A percentile compares a stretch with the other conserved stretches of the same genome.
These are phyloP conservation scores for Tricholoma bakamatsutake DNA, from an alignment of 768 basidiomycete genomes.

Conservation along the genomic window DNA sequence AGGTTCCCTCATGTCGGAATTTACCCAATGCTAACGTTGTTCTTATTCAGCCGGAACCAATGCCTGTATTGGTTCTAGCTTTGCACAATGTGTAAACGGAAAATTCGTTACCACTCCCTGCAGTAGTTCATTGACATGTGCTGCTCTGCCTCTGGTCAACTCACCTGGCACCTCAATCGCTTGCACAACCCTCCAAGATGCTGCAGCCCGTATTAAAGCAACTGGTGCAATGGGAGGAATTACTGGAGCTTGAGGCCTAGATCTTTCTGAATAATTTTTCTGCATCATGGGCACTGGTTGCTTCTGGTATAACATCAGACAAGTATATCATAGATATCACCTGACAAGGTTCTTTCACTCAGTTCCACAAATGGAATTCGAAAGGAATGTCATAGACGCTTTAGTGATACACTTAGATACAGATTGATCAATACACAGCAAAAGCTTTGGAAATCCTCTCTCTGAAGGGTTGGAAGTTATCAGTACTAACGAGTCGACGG, in stretches of 20 bases:
- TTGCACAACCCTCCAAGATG: slow-evolving; percentile 37
- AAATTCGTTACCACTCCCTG: slow-evolving; percentile 26
- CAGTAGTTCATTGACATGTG: slow-evolving; percentile 25
- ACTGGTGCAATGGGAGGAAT: slow-evolving; percentile 39
- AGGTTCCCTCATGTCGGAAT: not conserved
- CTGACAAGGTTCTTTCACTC: not conserved
- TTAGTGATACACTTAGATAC: not conserved
- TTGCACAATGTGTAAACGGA: slow-evolving; percentile 48
- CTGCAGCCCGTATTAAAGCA: slow-evolving; percentile 24
- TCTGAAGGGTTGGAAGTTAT: not conserved
- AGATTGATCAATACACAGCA: not conserved
- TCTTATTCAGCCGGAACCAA: slow-evolving; percentile 28
- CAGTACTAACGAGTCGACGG: not conserved
- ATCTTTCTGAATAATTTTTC: slow-evolving; percentile 9
- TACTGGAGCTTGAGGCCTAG: slow-evolving; percentile 23
- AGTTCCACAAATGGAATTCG: too few species aligned
- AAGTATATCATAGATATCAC: not conserved
- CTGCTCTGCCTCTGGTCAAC: slow-evolving; percentile 40
- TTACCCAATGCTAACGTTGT: slow-evolving; percentile 2
- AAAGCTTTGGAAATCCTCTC: slow-evolving; percentile 2
- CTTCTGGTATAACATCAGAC: not conserved
- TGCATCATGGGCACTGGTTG: not conserved
- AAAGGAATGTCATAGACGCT: too few species aligned
- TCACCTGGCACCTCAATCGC: slow-evolving; percentile 35
- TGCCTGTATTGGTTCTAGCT: slow-evolving; percentile 37